These are phyloP conservation scores for Microsporum canis DNA, from an alignment of 2,329 filamentous ascomycete species.

Conservation along the genomic window DNA sequence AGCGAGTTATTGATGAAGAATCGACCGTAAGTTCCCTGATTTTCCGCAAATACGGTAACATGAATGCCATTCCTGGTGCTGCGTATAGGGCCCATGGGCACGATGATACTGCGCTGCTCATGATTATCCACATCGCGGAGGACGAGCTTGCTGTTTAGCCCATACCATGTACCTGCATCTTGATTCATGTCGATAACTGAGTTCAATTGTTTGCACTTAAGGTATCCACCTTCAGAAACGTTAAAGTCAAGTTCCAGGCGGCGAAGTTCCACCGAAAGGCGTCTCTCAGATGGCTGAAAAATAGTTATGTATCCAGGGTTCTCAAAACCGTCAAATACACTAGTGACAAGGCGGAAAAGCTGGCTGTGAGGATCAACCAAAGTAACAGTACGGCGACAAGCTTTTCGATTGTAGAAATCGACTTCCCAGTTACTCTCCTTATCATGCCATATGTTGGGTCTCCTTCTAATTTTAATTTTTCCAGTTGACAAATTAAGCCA, in stretches of 20 bases:
- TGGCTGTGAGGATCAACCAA: constrained; percentile 34
- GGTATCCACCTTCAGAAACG: constrained; percentile 18
- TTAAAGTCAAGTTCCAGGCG: constrained; percentile 40
- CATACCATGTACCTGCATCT: constrained; percentile 38
- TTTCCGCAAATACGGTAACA: constrained; percentile 28
- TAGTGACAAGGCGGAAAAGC: constrained; percentile 24
- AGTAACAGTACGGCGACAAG: constrained; percentile 17
- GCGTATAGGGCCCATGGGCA: constrained; percentile 28
- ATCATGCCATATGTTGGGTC: constrained; percentile 22
- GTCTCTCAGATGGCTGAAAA: constrained; percentile 32
- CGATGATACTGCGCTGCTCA: constrained; percentile 27
- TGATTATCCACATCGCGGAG: constrained; percentile 20
- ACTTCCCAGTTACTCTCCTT: constrained; percentile 25
- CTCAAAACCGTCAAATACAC: constrained; percentile 44
- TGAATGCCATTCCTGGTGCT: constrained; percentile 19
- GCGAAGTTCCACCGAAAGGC: constrained; percentile 36
- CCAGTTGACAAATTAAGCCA: constrained; percentile 34
- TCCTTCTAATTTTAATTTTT: constrained; percentile 22
- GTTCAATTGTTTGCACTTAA: constrained; percentile 41
- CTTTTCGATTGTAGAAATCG: constrained; percentile 12
- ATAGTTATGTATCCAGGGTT: constrained; percentile 33
- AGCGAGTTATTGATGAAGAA: constrained; percentile 43
- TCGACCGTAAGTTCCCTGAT: constrained; percentile 24
- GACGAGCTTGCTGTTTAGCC: constrained; percentile 42
- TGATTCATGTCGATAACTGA: constrained; percentile 41